Evolutionary conservation across 352 stramenopile genomes (phyloP), one percentile per base, ranked within the genome.

Genomic region (Phytophthora boehmeriae): DNA sequence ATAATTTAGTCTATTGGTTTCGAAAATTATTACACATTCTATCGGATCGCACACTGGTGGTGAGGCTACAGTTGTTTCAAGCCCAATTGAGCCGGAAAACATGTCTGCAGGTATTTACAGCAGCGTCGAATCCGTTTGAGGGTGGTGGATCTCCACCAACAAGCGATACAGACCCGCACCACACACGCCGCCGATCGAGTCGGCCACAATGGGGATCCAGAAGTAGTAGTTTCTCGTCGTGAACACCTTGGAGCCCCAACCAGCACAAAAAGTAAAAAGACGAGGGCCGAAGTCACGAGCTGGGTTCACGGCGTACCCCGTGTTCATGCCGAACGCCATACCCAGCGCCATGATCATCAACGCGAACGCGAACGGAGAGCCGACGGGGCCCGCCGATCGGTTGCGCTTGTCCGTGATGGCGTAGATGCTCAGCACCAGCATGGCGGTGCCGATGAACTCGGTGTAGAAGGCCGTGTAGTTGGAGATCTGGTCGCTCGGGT

Each of bases 401-500:
- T 44, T 44, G 38, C 38, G 38, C 38, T 44, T 17, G 38, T 44
- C 38, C 38, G 38, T 44, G 38, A 44, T 44, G 38, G 38, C 38
- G 38, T 44, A 44, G 38, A 44, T 44, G 38, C 38, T 44, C 38
- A 44, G 38, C 38, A 44, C 38, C 14, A 44, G 38, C 38, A 44
- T 44, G 38, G 13, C 38, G 11, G 38, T 44, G 38, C 38, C 38
- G 38, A 44, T 44, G 38, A 44, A 44, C 38, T 44, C 38, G 2
- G 38, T 44, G 38, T 44, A 44, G 14, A 44, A 44, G 13, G 38
- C 38, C 38, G 38, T 44, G 38, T 44, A 44, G 38, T 44, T 44
- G 38, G 38, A 44, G 38, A 44, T 44, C 38, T 44, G 38, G 38
- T 44, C 38, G 38, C 38, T 44, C 10, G 38, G 38, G 38, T 44